Percentiles rank a stretch among this genome's conserved stretches.
Conservation (phyloP, 257 asterid species). For the Petunia secreta region DNA sequence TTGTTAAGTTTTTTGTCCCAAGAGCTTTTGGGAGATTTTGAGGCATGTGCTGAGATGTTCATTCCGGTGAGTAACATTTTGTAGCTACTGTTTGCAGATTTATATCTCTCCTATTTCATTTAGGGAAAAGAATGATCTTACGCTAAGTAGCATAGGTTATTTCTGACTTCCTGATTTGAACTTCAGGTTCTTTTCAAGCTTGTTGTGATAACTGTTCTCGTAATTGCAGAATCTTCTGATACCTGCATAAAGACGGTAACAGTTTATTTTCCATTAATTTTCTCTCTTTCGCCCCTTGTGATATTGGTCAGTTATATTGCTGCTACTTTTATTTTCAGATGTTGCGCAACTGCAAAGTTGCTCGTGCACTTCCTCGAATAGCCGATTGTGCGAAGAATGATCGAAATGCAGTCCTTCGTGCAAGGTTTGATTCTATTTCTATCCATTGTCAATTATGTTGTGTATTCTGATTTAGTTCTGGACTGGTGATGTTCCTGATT, state of each 20-base stretch:
- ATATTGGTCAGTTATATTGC: slow-evolving; percentile 16
- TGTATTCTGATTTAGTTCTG: slow-evolving; percentile 9
- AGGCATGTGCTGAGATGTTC: slow-evolving; percentile 93
- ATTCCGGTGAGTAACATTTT: slow-evolving; percentile 78
- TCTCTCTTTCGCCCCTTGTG: slow-evolving; percentile 23
- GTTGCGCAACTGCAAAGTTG: slow-evolving; percentile 96
- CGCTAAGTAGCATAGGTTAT: slow-evolving; percentile 31
- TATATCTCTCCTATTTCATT: slow-evolving; percentile 21
- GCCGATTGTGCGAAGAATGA: slow-evolving; percentile 93
- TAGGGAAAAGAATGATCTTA: neutral
- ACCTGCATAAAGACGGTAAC: slow-evolving; percentile 97
- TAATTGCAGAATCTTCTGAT: slow-evolving; percentile 98
- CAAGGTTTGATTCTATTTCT: slow-evolving; percentile 57
- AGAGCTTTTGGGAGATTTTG: slow-evolving; percentile 98
- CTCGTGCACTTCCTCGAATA: slow-evolving; percentile 89
- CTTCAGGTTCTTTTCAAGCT: slow-evolving; percentile 99
- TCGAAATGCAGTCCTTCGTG: slow-evolving; percentile 93
- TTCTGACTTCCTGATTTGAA: slow-evolving; percentile 46
- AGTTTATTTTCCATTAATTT: slow-evolving; percentile 22
- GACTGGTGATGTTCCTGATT: slow-evolving; percentile 31
- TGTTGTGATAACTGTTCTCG: slow-evolving; percentile 98
- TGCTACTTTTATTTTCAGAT: slow-evolving; percentile 53
- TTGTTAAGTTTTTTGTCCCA: slow-evolving; percentile 77
- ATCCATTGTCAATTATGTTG: neutral
- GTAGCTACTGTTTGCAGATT: slow-evolving; percentile 15